These are phyloP conservation scores for Cotoneaster glaucophyllus DNA, from an alignment of 306 rosid species.

Conservation along the genomic window DNA sequence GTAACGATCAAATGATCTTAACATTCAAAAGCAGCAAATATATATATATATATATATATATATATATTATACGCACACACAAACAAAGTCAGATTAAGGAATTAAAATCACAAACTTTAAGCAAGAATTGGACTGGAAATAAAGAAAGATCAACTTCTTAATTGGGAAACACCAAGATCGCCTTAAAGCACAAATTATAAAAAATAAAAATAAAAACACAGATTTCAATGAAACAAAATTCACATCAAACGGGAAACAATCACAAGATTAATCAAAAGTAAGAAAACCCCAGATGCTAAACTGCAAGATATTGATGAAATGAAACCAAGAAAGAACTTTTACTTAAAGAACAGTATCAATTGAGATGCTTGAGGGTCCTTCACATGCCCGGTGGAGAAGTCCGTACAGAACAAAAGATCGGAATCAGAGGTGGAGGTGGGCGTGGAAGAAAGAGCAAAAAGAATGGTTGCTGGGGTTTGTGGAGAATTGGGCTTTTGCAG, in stretches of 20 bases:
- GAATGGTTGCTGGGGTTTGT: background rate
- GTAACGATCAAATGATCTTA: background rate
- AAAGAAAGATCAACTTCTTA: background rate
- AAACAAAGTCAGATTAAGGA: background rate
- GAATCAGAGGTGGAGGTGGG: background rate
- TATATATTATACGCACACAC: no score
- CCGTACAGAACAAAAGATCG: background rate
- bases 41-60: no score
- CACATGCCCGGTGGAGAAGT: constrained; percentile 4
- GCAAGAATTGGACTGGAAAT: background rate
- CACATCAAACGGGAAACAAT: background rate
- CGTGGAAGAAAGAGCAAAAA: background rate
- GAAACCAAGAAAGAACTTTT: background rate
- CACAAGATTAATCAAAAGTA: background rate
- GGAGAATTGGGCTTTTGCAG: background rate
- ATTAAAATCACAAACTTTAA: background rate
- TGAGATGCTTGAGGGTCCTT: background rate
- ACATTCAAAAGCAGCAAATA: background rate
- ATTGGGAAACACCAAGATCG: background rate
- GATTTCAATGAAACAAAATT: background rate
- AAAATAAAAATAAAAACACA: background rate
- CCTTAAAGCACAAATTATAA: background rate
- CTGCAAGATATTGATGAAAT: background rate
- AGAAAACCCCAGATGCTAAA: constrained; percentile 17
- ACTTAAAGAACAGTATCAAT: background rate